Conservation (phyloP, 495 filamentous ascomycete genomes). For the Penicillium canariense region DNA sequence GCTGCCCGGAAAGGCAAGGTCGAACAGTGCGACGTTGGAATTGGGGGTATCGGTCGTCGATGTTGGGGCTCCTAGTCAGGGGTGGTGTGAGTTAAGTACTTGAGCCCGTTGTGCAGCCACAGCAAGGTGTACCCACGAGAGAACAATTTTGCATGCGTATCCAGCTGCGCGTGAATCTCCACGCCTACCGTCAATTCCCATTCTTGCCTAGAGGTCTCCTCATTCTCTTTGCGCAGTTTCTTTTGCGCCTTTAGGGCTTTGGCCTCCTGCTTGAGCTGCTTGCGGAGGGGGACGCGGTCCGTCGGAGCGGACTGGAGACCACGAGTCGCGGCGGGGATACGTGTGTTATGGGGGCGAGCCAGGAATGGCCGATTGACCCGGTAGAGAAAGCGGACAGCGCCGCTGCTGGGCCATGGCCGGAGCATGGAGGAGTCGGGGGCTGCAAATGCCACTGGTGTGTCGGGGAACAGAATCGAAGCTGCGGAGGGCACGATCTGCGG, state of each 20-base stretch:
- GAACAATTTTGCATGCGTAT: slow-evolving; percentile 83
- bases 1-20: slow-evolving; percentile 83
- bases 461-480: background rate
- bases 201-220: slow-evolving; percentile 37
- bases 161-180: slow-evolving; percentile 95
- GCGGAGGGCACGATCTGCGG: background rate
- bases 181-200: slow-evolving; percentile 96
- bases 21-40: slow-evolving; percentile 81
- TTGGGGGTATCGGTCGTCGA: slow-evolving; percentile 72
- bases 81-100: background rate
- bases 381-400: slow-evolving; percentile 29
- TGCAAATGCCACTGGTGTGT: background rate
- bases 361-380: slow-evolving; percentile 15
- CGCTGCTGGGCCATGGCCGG: slow-evolving; percentile 34
- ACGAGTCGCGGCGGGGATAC: slow-evolving; percentile 19
- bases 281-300: slow-evolving; percentile 59
- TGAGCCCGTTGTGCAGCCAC: background rate
- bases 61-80: slow-evolving; percentile 57
- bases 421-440: slow-evolving; percentile 29
- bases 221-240: slow-evolving; percentile 35
- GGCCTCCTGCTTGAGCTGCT: slow-evolving; percentile 71
- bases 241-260: slow-evolving; percentile 47
- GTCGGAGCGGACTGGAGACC: slow-evolving; percentile 26
- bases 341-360: background rate
- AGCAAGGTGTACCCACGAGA: slow-evolving; percentile 50